Evolutionary conservation across 441 rosid species (phyloP), one percentile per base, ranked within the genome.

Genomic region (Melastoma candidum): DNA sequence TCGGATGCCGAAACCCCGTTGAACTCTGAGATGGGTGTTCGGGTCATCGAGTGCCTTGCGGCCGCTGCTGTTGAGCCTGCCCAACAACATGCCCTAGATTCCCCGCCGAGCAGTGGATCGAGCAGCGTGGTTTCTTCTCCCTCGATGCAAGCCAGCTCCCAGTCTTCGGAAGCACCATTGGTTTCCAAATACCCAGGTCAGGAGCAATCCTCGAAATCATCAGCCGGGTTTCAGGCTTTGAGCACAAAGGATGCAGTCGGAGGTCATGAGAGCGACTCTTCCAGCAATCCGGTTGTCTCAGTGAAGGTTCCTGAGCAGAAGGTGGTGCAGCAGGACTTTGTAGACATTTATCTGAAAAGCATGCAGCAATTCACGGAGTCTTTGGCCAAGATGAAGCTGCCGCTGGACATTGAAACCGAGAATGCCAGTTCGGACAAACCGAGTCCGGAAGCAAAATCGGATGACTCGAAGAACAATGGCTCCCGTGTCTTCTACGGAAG

Each of bases 351-450:
- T 70, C 82, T 88, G 95, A 92, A 92, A 75, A 88, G 98, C 67
- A 92, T 88, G 98, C 98, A 88, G 70, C 94, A 92, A 63, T 92
- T 92, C 66, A 92, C 98, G 0, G 98, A 92, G 75, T 92, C 98
- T 50, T 69, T 92, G 75, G 98, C 97, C 27, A 88, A 85, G 79
- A 92, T 92, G 98, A 92, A 87, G 74, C 97, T 92, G 56, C 98
- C 98, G 51, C 51, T 84, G 76, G 95, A 86, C 82, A 65, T 78
- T 36, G 95, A 86, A 50, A 78, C 68, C 41, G 87, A 78, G 63
- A 80, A 90, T 47, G 50, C 83, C 61, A 82, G 84, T 65, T 83
- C 95, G 2, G 97, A 82, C 61, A 82, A 79, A 58, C 84, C 98
- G 32, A 85, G 79, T 75, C 73, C 97, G 17, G 97, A 92, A 41